Evolutionary conservation across 108 stramenopile genomes (phyloP), one percentile per base, ranked within the genome.

Genomic region (Discostella stelligeroides): DNA sequence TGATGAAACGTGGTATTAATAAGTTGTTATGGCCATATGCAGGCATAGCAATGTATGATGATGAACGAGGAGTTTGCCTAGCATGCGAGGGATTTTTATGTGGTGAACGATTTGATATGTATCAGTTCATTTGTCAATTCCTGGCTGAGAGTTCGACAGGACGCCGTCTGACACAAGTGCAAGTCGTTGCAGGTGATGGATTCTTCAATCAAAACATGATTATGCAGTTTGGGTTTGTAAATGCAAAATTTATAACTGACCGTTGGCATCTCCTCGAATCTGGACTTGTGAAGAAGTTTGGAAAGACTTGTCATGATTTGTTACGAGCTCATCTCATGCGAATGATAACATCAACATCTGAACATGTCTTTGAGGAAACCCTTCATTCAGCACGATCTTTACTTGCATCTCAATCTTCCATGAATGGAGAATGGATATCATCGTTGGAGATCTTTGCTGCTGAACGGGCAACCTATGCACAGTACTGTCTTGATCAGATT

Each of bases 61-160:
- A 73, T 15, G 21, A 54, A n/a, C 55, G 25, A 24, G 63, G 43
- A 38, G 1, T 63, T 24, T 63, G 50, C 12, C 28, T 73, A 14
- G 62, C 39, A 25, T 73, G 62, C 23, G 72, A 63, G 43, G 72
- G 62, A n/a, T 1, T 55, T 73, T 56, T 73, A 13, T 73, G 62
- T 46, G 62, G 72, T 9, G 62, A 73, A 41, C 14, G 37, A n/a
- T 24, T 18, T 0, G 53, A 55, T 25, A 45, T 55, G 51, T 63
- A 63, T 28, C 6, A 63, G 8, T 73, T 63, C 50, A 25, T 63
- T 6, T 56, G 50, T 24, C 12, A 63, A 10, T 63, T 73, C 27
- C 21, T 55, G 15, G 29, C 5, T 12, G 55, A 53, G 30, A 64
- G 23, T 43, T 15, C 72, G 4, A 50, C 72, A 29, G 38, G 50